phyloP scores from a whole-genome alignment of 768 basidiomycete genomes.

The Rhizopogon vinicolor region DNA sequence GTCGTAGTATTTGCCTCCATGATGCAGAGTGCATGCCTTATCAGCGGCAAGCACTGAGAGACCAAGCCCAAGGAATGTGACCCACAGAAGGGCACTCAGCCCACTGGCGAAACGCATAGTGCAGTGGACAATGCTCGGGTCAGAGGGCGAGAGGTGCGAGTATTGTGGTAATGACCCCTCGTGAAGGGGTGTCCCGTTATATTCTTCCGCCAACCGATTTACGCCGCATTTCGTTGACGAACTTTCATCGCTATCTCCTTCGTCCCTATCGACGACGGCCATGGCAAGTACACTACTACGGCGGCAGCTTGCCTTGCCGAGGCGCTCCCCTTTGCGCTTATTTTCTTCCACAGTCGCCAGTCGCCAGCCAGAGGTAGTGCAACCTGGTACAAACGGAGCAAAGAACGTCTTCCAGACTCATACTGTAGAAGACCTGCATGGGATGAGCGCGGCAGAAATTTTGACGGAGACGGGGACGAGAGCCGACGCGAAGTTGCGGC shows the following conservation, averaged over 20 bases:
- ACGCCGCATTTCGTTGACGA: conserved; percentile 11
- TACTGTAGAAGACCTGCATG: conserved; percentile 81
- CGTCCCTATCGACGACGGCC: conserved; percentile 25
- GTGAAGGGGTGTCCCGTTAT: conserved; percentile 12
- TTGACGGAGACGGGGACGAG: conserved; percentile 67
- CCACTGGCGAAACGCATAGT: background rate
- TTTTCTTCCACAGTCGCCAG: conserved; percentile 20
- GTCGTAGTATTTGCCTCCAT: conserved; percentile 58
- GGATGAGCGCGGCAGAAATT: conserved; percentile 74
- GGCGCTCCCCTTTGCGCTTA: conserved; percentile 18
- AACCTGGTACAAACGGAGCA: conserved; percentile 25
- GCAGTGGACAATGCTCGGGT: background rate
- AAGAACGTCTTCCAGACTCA: conserved; percentile 62
- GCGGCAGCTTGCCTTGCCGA: conserved; percentile 43
- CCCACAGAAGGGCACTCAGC: conserved; percentile 3
- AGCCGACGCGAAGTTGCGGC: conserved; percentile 79
- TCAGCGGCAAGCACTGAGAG: conserved; percentile 32
- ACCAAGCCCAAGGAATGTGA: conserved; percentile 3
- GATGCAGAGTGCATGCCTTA: conserved; percentile 56
- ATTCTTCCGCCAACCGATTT: conserved; percentile 23
- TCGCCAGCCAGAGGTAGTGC: conserved; percentile 16
- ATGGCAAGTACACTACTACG: conserved; percentile 70
- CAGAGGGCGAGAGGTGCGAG: background rate
- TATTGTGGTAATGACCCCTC: conserved; percentile 14
- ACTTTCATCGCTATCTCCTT: background rate